These are phyloP conservation scores for Triglochin maritima DNA, from an alignment of 106 monocot species.

Conservation along the genomic window DNA sequence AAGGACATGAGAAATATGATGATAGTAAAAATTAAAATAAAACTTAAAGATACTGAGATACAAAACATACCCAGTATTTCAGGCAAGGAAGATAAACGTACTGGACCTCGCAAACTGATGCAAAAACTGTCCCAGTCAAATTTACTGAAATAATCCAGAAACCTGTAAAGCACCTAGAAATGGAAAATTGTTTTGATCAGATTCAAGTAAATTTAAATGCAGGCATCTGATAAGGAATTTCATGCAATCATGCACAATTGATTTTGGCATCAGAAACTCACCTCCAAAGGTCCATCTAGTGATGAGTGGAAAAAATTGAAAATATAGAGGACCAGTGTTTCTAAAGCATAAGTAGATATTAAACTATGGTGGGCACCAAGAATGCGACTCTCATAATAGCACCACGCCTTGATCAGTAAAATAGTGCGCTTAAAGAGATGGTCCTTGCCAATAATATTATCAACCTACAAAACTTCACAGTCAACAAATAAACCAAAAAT, in stretches of 20 bases:
- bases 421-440: constrained; percentile 88
- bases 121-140: constrained; percentile 83
- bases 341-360: constrained; percentile 94
- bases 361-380: constrained; percentile 93
- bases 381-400: constrained; percentile 96
- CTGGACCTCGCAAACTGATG: constrained; percentile 68
- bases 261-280: constrained; percentile 20
- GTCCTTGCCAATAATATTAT: constrained; percentile 56
- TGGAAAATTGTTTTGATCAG: background rate
- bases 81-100: constrained; percentile 49
- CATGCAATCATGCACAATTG: background rate
- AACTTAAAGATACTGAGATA: no score
- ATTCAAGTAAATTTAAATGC: background rate
- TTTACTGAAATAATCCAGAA: constrained; percentile 73
- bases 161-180: constrained; percentile 75
- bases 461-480: constrained; percentile 35
- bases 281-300: constrained; percentile 64
- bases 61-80: constrained; percentile 34
- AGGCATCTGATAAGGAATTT: background rate
- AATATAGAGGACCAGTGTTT: constrained; percentile 76
- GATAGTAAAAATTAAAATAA: background rate
- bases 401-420: constrained; percentile 94
- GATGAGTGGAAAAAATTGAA: constrained; percentile 77
- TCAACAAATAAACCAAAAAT: background rate
- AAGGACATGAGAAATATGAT: background rate